Percentiles rank a stretch among this genome's conserved stretches.
These are phyloP conservation scores for Hypoxylon lenormandii DNA, from an alignment of 495 filamentous ascomycete genomes.

Conservation along the genomic window DNA sequence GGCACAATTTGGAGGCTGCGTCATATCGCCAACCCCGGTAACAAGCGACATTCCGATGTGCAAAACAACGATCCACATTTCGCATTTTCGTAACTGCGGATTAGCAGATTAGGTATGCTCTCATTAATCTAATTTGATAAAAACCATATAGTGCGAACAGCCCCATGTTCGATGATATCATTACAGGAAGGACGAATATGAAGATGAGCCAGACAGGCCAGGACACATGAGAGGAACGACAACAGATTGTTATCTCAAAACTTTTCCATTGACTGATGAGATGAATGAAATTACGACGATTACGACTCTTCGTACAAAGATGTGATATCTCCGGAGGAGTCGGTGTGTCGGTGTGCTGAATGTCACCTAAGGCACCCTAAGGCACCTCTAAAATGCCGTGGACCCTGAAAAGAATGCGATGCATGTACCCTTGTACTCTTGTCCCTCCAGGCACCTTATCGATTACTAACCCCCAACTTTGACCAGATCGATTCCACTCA, in stretches of 20 bases:
- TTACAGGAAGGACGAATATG: constrained; percentile 1
- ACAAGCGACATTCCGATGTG: constrained; percentile 52
- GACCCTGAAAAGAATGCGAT: constrained; percentile 21
- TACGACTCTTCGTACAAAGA: constrained; percentile 18
- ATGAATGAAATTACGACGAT: no score
- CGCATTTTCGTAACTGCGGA: constrained; percentile 42
- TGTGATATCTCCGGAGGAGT: constrained; percentile 6
- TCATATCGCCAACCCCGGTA: constrained; percentile 49
- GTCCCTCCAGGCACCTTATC: constrained; percentile 15
- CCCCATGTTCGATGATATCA: constrained; percentile 29
- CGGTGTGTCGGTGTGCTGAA: constrained; percentile 21
- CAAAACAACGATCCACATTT: constrained; percentile 51
- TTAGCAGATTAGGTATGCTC: constrained; percentile 25
- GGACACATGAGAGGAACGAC: constrained; percentile 3
- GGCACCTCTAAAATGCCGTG: not conserved
- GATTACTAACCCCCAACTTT: constrained; percentile 13
- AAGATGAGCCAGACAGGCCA: constrained; percentile 7
- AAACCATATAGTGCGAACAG: constrained; percentile 21
- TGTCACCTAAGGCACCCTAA: no score
- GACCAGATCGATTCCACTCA: constrained; percentile 7
- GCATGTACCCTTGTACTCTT: constrained; percentile 15
- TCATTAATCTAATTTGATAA: constrained; percentile 36
- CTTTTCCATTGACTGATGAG: not conserved
- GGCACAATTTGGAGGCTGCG: constrained; percentile 45
- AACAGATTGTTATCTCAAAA: constrained; percentile 4